Conservation (phyloP, 2,329 filamentous ascomycete species). For the Nemania serpens region DNA sequence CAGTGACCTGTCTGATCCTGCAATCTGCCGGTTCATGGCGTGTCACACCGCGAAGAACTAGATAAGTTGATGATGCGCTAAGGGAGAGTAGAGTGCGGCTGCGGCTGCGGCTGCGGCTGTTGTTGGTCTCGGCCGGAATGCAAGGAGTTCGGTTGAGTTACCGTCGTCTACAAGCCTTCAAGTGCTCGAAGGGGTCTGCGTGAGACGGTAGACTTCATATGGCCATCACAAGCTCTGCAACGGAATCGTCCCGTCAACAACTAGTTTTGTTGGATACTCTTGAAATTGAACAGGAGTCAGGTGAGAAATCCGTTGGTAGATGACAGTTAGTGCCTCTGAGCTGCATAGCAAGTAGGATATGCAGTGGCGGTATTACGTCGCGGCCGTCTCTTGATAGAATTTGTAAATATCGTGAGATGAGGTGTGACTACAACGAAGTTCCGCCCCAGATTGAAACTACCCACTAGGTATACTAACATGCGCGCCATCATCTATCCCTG, state of each 20-base stretch:
- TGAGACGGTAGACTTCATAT: not conserved
- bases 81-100: not conserved
- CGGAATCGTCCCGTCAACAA: conserved; percentile 15
- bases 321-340: not conserved
- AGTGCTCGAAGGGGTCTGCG: not conserved
- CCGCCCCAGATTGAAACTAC: conserved; percentile 10
- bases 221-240: conserved; percentile 4
- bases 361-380: not conserved
- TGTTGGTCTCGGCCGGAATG: conserved; percentile 7
- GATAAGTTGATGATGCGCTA: not conserved
- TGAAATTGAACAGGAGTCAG: not conserved
- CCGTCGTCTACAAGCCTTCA: too few species aligned
- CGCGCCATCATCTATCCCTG: too few species aligned
- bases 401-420: not conserved
- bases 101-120: conserved; percentile 1
- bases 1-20: conserved; percentile 18
- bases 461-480: not conserved
- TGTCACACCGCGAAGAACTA: conserved; percentile 2
- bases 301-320: conserved; percentile 1
- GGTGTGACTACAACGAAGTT: not conserved
- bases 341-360: conserved; percentile 3
- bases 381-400: conserved; percentile 1
- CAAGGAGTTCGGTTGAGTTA: not conserved
- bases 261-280: conserved; percentile 4
- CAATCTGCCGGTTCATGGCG: conserved; percentile 24